These are phyloP conservation scores for Zygosaccharomyces bisporus DNA, from an alignment of 805 yeast genomes.

Conservation along the genomic window DNA sequence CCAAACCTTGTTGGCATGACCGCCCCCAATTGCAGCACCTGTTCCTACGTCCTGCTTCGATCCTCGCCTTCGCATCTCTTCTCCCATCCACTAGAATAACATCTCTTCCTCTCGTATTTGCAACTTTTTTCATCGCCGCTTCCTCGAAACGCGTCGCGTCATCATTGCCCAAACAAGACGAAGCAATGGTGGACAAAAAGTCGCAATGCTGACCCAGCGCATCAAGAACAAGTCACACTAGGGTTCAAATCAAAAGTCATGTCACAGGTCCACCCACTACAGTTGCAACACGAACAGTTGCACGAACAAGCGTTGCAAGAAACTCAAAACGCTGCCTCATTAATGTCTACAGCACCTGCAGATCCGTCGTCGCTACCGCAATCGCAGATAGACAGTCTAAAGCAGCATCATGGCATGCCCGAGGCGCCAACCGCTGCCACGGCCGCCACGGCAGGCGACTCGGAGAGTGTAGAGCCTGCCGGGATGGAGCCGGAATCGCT, in stretches of 20 bases:
- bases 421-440: conserved; percentile 4
- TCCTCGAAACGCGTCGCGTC: conserved; percentile 20
- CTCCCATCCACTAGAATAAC: too few species aligned
- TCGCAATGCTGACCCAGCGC: conserved; percentile 4
- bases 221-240: conserved; percentile 1
- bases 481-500: conserved; percentile 7
- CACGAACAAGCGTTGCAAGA: conserved; percentile 9
- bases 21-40: too few species aligned
- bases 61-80: too few species aligned
- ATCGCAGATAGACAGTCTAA: conserved; percentile 9
- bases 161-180: conserved; percentile 14
- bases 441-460: conserved; percentile 6
- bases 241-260: conserved; percentile 5
- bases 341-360: conserved; percentile 28
- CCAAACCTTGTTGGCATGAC: too few species aligned
- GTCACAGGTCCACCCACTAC: conserved; percentile 7
- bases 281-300: conserved; percentile 6
- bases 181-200: conserved; percentile 13
- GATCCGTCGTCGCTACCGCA: conserved; percentile 20
- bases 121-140: not conserved
- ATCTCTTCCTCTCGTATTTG: too few species aligned
- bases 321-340: conserved; percentile 12
- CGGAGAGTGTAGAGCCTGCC: conserved; percentile 8
- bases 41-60: too few species aligned
- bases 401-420: conserved; percentile 1